Percentiles rank a stretch among this genome's conserved stretches.
These are phyloP conservation scores for Aspergillus aculeatinus DNA, from an alignment of 2,329 filamentous ascomycete genomes.

Conservation along the genomic window DNA sequence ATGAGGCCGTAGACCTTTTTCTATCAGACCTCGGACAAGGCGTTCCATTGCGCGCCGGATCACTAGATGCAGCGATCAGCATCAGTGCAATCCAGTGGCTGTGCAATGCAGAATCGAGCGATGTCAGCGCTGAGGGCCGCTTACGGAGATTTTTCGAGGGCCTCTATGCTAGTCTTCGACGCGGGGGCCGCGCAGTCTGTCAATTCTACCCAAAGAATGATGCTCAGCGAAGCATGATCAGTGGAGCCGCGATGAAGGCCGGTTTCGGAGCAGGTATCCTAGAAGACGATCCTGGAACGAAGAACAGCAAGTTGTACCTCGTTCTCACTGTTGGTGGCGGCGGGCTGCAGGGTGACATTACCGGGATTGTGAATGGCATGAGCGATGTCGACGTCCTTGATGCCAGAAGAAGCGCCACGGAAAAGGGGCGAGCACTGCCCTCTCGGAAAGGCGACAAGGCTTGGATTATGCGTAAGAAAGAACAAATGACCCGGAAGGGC, in stretches of 20 bases:
- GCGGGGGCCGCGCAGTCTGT: slow-evolving; percentile 87
- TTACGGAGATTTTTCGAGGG: slow-evolving; percentile 88
- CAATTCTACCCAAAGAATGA: slow-evolving; percentile 99
- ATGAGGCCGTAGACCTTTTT: slow-evolving; percentile 81
- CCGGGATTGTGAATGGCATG: slow-evolving; percentile 84
- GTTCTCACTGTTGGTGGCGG: slow-evolving; percentile 86
- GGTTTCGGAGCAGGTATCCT: slow-evolving; percentile 93
- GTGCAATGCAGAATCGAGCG: slow-evolving; percentile 88
- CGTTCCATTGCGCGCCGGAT: slow-evolving; percentile 85
- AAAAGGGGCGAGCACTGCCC: slow-evolving; percentile 41
- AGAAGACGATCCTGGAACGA: slow-evolving; percentile 93
- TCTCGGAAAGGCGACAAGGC: slow-evolving; percentile 51
- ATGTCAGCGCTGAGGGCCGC: slow-evolving; percentile 75
- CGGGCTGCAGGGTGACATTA: slow-evolving; percentile 70
- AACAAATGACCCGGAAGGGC: slow-evolving; percentile 88
- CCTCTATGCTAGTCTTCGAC: slow-evolving; percentile 76
- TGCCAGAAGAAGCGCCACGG: slow-evolving; percentile 54
- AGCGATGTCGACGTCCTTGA: slow-evolving; percentile 82
- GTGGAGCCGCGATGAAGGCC: slow-evolving; percentile 81
- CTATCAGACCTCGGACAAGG: slow-evolving; percentile 95
- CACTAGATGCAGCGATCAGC: slow-evolving; percentile 91
- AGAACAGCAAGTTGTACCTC: slow-evolving; percentile 94
- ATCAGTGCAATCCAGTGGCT: slow-evolving; percentile 98
- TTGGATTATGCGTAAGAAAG: slow-evolving; percentile 66
- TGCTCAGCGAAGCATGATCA: slow-evolving; percentile 87